phyloP scores from a whole-genome alignment of 768 basidiomycete species.

The Termitomyces sp. region DNA sequence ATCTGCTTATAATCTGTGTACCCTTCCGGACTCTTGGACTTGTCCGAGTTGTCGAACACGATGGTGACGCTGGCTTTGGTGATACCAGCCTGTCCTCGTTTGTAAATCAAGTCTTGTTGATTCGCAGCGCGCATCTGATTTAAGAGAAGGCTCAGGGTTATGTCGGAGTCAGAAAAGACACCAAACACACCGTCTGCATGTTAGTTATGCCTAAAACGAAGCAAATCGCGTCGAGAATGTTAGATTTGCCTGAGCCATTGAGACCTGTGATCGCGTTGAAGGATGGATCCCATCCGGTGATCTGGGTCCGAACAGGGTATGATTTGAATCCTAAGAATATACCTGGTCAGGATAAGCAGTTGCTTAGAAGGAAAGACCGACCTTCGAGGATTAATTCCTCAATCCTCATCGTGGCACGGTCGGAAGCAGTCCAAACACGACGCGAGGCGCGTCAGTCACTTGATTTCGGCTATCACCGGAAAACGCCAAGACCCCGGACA shows the following conservation, averaged over 20 bases:
- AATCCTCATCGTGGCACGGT: slow-evolving; percentile 63
- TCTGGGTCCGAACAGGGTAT: slow-evolving; percentile 93
- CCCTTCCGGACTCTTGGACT: slow-evolving; percentile 75
- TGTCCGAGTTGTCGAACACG: slow-evolving; percentile 97
- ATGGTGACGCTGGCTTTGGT: slow-evolving; percentile 98
- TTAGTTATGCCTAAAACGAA: slow-evolving; percentile 98
- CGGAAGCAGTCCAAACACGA: background rate
- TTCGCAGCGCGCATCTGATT: slow-evolving; percentile 88
- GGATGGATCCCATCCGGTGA: slow-evolving; percentile 94
- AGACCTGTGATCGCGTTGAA: slow-evolving; percentile 99
- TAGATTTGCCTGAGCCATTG: slow-evolving; percentile 96
- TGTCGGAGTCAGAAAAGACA: background rate
- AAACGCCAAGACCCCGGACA: background rate
- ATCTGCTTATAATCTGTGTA: slow-evolving; percentile 80
- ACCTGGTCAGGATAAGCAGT: background rate
- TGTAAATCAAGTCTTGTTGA: slow-evolving; percentile 98
- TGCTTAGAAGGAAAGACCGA: slow-evolving; percentile 15
- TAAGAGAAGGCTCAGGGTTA: slow-evolving; percentile 3
- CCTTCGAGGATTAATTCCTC: slow-evolving; percentile 95
- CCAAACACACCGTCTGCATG: slow-evolving; percentile 70
- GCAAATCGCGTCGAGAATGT: slow-evolving; percentile 98
- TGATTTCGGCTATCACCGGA: slow-evolving; percentile 12
- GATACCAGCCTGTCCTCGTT: slow-evolving; percentile 95
- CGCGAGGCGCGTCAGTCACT: slow-evolving; percentile 15
- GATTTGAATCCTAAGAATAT: slow-evolving; percentile 81